These are phyloP conservation scores for Acer campestre DNA, from an alignment of 345 rosid genomes.

Conservation along the genomic window DNA sequence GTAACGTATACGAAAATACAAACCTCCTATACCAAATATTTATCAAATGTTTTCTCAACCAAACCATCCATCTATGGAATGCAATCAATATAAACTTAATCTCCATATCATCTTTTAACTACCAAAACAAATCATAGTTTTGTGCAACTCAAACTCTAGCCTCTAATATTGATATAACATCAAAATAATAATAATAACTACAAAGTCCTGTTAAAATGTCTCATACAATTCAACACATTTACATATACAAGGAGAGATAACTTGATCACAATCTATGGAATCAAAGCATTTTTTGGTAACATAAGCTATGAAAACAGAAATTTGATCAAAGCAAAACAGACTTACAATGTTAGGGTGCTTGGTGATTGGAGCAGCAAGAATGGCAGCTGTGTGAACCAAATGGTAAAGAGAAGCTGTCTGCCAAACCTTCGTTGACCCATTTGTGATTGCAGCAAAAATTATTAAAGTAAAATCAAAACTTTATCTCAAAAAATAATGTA, in stretches of 20 bases:
- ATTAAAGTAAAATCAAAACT: background rate
- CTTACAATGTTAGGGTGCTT: constrained; percentile 71
- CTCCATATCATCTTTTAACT: background rate
- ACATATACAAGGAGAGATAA: background rate
- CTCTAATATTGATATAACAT: background rate
- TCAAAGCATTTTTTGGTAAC: no score
- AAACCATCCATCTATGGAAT: background rate
- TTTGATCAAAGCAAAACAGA: constrained; percentile 1
- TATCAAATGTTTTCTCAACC: background rate
- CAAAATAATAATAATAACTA: background rate
- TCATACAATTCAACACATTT: background rate
- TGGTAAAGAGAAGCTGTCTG: constrained; percentile 92
- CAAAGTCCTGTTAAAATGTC: no score
- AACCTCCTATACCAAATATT: background rate
- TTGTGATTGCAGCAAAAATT: constrained; percentile 9
- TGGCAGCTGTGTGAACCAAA: constrained; percentile 89
- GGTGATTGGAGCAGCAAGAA: constrained; percentile 74
- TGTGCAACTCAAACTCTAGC: background rate
- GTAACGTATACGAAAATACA: background rate
- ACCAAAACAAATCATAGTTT: background rate
- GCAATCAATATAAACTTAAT: background rate
- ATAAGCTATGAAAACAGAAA: no score
- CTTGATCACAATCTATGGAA: background rate
- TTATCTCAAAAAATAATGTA: background rate
- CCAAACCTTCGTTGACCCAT: constrained; percentile 64